Evolutionary conservation across 2,329 filamentous ascomycete genomes (phyloP).

Genomic region (Colletotrichum sp.): DNA sequence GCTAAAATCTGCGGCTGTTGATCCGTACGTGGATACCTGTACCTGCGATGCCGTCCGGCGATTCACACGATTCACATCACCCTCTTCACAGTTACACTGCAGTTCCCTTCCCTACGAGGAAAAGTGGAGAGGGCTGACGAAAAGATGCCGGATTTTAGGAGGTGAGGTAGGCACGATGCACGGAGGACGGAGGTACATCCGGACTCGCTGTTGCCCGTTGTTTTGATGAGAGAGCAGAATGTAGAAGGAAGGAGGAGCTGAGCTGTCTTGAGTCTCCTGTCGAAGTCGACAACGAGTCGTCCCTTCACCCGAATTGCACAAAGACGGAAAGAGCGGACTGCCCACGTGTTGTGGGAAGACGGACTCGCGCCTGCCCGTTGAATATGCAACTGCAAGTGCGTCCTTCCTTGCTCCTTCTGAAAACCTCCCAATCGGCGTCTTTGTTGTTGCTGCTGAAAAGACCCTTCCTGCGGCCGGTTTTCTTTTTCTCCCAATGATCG

Average conservation of each 20-base stretch:
- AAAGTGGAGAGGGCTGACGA: conserved; percentile 12
- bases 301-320: not conserved
- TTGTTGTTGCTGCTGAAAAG: not conserved
- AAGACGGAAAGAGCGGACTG: not conserved
- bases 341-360: not conserved
- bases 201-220: not conserved
- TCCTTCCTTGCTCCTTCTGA: not conserved
- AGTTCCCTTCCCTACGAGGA: not conserved
- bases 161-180: not conserved
- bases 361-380: not conserved
- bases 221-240: not conserved
- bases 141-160: not conserved
- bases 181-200: not conserved
- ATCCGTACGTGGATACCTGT: not conserved
- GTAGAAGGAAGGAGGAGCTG: not conserved
- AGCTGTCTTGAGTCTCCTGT: not conserved
- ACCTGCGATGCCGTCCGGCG: not conserved
- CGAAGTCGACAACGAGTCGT: not conserved
- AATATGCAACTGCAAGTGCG: not conserved
- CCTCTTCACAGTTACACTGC: not conserved
- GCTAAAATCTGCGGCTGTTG: not conserved
- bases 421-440: not conserved
- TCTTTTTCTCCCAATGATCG: conserved; percentile 10
- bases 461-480: not conserved
- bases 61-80: not conserved